Percentiles rank a stretch among this genome's conserved stretches.
Evolutionary conservation across 306 rosid species (phyloP).

Genomic region (Dryas drummondii): DNA sequence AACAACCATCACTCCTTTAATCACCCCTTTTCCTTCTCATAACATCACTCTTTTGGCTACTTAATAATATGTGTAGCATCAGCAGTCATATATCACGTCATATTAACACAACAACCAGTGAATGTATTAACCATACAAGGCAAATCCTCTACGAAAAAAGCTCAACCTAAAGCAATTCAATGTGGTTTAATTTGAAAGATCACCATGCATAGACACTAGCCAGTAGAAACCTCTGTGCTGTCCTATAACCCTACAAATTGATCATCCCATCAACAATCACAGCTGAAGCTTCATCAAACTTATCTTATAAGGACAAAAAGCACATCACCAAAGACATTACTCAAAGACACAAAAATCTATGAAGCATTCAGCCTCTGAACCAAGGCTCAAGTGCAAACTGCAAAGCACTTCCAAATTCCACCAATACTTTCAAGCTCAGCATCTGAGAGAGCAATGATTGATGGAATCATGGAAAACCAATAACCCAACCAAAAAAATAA

Average conservation of each 20-base stretch:
- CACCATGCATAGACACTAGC: background rate
- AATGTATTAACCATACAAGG: too few relatives aligned
- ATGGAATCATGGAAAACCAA: background rate
- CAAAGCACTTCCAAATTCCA: background rate
- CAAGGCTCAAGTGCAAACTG: background rate
- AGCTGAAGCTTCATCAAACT: background rate
- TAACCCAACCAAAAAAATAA: background rate
- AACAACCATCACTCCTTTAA: too few relatives aligned
- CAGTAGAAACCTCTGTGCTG: background rate
- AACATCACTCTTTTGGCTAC: background rate
- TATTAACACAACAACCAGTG: too few relatives aligned
- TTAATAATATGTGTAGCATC: background rate
- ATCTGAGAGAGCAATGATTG: background rate
- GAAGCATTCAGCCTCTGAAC: background rate
- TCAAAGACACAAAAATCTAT: background rate
- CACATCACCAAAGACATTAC: background rate
- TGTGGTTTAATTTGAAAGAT: background rate
- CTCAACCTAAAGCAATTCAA: background rate
- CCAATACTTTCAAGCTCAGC: background rate
- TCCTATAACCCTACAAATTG: background rate
- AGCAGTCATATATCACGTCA: too few relatives aligned
- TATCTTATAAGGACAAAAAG: background rate
- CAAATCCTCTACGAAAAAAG: background rate
- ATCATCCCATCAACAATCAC: background rate
- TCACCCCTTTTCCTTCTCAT: background rate